Evolutionary conservation across 371 early-diverging fungal species (phyloP).

Genomic region (Zancudomyces culisetae): DNA sequence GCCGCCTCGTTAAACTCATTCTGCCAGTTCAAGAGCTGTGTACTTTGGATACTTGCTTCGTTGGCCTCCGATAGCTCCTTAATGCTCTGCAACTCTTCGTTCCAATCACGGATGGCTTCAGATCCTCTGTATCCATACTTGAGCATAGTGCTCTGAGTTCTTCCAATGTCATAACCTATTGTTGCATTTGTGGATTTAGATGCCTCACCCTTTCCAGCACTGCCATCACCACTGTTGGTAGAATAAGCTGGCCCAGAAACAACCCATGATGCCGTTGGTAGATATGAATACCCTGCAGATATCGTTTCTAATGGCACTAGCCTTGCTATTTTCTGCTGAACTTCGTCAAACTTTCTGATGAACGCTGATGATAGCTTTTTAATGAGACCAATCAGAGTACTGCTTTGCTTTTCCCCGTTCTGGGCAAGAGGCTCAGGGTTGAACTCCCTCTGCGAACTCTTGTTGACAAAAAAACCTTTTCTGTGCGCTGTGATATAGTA

Average conservation of each 20-base stretch:
- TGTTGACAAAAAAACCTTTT: conserved; percentile 75
- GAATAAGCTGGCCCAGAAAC: conserved; percentile 14
- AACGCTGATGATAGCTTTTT: conserved; percentile 52
- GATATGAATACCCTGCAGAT: conserved; percentile 36
- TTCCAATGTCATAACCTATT: conserved; percentile 13
- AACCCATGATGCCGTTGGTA: conserved; percentile 65
- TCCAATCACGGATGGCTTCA: conserved; percentile 80
- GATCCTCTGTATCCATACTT: conserved; percentile 26
- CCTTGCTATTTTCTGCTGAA: conserved; percentile 41
- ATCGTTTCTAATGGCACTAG: conserved; percentile 69
- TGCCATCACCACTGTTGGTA: background rate
- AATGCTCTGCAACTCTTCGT: conserved; percentile 81
- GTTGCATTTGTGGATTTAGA: background rate
- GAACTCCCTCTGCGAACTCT: conserved; percentile 49
- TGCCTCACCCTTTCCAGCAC: background rate
- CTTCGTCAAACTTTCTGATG: conserved; percentile 34
- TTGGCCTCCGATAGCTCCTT: conserved; percentile 52
- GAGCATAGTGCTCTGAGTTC: conserved; percentile 12
- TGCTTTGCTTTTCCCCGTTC: conserved; percentile 30
- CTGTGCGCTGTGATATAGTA: conserved; percentile 66
- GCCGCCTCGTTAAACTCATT: conserved; percentile 86
- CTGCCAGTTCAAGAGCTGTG: conserved; percentile 58
- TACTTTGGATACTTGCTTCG: conserved; percentile 74
- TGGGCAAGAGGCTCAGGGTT: conserved; percentile 38
- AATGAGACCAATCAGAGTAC: conserved; percentile 49